Evolutionary conservation across 2,329 filamentous ascomycete species (phyloP), one percentile per base, ranked within the genome.

Genomic region (Fusarium virguliforme): DNA sequence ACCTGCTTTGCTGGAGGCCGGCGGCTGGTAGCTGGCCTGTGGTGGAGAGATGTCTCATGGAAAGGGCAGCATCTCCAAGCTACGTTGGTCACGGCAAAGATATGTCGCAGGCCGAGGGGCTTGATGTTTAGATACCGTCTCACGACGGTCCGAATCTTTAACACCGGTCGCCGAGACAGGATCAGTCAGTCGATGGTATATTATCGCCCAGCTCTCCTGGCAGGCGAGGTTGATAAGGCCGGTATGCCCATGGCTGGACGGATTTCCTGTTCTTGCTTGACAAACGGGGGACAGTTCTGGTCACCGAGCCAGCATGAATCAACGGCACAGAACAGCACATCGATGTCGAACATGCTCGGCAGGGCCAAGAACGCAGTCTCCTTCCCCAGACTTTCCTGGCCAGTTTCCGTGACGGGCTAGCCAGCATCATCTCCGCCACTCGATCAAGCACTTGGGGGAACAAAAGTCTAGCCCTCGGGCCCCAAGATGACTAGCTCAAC

Each of bases 351-450:
- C 56, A 40, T n/a, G 41, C 15, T 40, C 43, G 41, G 8, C 40
- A 35, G 54, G 22, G 37, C 13, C 46, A 24, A 32, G 38, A 46
- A 58, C 24, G 28, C 43, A 50, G 26, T 50, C 28, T 30, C 26
- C 43, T 50, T 61, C 32, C 35, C 6, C 30, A 18, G 53, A 37
- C 32, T 22, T 40, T 53, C 48, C 8, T 60, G 50, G 48, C 24
- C 59, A 43, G 58, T 72, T 46, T 38, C 48, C 51, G 30, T 40
- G 37, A 53, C 28, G 30, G 37, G 40, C 64, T 60, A 62, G 59
- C 28, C 61, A 74, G 67, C 43, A 51, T 69, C 67, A 63, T 64
- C 66, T 67, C 60, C 56, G 51, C 54, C 59, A 40, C 70, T 62
- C 57, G 65, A 75, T 74, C 63, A 61, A 70, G 62, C 61, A 56